A percentile compares a stretch with the other conserved stretches of the same genome.
Conservation (phyloP, 106 monocot genomes). For the Apostasia ramifera region DNA sequence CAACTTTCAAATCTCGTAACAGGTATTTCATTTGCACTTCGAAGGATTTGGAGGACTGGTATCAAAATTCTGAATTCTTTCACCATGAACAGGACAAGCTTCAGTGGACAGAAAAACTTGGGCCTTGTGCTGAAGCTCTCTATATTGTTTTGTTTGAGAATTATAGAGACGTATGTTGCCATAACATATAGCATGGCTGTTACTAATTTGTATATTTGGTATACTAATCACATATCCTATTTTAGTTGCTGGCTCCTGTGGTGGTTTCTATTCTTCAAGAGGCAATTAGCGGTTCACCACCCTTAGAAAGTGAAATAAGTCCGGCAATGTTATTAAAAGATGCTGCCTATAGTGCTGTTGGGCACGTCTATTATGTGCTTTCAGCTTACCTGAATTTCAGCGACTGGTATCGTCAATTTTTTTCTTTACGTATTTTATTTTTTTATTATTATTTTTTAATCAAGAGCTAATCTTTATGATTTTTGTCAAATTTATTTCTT, state of each 20-base stretch:
- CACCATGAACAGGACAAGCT: slow-evolving; percentile 98
- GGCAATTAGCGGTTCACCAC: slow-evolving; percentile 64
- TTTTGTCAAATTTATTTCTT: neutral
- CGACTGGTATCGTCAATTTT: slow-evolving; percentile 52
- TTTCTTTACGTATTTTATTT: neutral
- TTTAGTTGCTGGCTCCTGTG: slow-evolving; percentile 74
- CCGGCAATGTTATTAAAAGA: slow-evolving; percentile 94
- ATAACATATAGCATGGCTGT: neutral
- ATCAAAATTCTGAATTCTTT: slow-evolving; percentile 78
- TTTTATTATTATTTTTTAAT: neutral
- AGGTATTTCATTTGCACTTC: slow-evolving; percentile 82
- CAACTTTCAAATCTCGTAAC: slow-evolving; percentile 4
- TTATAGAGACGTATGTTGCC: slow-evolving; percentile 61
- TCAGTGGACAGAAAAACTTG: slow-evolving; percentile 90
- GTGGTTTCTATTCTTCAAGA: slow-evolving; percentile 92
- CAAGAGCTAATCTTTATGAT: neutral
- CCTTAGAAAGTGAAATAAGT: slow-evolving; percentile 63
- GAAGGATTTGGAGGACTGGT: slow-evolving; percentile 88
- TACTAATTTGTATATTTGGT: neutral
- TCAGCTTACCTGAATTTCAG: slow-evolving; percentile 78
- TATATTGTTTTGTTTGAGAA: slow-evolving; percentile 97
- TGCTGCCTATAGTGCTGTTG: slow-evolving; percentile 93
- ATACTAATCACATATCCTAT: slow-evolving; percentile 8
- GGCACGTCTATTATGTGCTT: slow-evolving; percentile 98
- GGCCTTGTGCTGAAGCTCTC: slow-evolving; percentile 97